A percentile compares a stretch with the other conserved stretches of the same genome.
Conservation (phyloP, 257 asterid species). For the Solanum etuberosum region DNA sequence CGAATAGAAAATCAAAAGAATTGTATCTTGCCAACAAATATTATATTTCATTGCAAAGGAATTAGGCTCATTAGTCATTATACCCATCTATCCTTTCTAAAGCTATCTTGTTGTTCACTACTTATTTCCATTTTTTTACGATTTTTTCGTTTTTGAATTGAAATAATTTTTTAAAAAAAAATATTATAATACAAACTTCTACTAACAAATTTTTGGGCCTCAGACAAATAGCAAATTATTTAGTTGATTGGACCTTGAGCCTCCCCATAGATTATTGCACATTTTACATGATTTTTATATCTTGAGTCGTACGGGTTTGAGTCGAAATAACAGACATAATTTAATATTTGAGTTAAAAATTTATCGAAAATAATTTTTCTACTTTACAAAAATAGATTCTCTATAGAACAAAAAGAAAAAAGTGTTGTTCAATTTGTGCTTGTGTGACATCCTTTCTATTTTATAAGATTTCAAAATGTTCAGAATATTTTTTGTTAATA, state of each 20-base stretch:
- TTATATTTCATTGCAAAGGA: too few relatives aligned
- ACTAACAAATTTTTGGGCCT: not conserved
- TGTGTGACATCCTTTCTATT: not conserved
- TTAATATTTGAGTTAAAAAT: fast-evolving
- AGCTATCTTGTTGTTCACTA: too few relatives aligned
- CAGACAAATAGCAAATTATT: not conserved
- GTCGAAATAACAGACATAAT: fast-evolving
- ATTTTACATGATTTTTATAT: not conserved
- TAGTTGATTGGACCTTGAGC: not conserved
- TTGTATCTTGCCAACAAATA: too few relatives aligned
- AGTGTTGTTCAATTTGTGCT: not conserved
- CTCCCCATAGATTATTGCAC: not conserved
- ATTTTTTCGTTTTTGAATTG: too few relatives aligned
- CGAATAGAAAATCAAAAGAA: too few relatives aligned
- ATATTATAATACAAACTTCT: not conserved
- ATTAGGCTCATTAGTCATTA: too few relatives aligned
- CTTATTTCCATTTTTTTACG: too few relatives aligned
- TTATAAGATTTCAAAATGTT: not conserved
- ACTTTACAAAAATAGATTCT: not conserved
- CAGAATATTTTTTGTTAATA: not conserved
- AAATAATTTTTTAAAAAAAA: too few relatives aligned
- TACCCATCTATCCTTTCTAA: too few relatives aligned
- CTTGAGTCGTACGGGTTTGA: too few relatives aligned
- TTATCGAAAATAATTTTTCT: not conserved
- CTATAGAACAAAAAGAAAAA: not conserved